Percentiles rank a stretch among this genome's conserved stretches.
phyloP scores from a whole-genome alignment of 2,329 filamentous ascomycete genomes.

The Talaromyces atroroseus region DNA sequence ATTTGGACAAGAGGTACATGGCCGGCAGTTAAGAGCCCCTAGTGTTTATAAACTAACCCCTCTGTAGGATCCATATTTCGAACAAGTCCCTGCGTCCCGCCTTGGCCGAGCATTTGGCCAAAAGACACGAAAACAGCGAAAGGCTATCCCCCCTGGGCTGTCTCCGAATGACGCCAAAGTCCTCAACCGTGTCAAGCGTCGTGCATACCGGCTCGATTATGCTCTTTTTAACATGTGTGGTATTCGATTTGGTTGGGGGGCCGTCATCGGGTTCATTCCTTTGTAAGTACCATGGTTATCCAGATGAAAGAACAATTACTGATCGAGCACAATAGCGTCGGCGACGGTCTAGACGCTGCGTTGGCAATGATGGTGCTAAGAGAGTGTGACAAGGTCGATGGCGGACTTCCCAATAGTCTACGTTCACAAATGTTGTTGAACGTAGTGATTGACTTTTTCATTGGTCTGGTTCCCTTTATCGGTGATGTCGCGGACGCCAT shows the following conservation, averaged over 20 bases:
- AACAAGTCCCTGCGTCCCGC: slow-evolving; percentile 69
- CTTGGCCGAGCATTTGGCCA: slow-evolving; percentile 59
- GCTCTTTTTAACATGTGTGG: slow-evolving; percentile 75
- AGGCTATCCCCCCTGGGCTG: slow-evolving; percentile 75
- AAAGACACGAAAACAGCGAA: slow-evolving; percentile 78
- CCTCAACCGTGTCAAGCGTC: slow-evolving; percentile 77
- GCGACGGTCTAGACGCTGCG: slow-evolving; percentile 67
- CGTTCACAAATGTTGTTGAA: slow-evolving; percentile 73
- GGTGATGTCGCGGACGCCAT: slow-evolving; percentile 45
- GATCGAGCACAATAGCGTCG: slow-evolving; percentile 48
- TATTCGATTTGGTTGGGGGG: slow-evolving; percentile 82
- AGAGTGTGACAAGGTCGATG: slow-evolving; percentile 68
- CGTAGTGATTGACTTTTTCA: slow-evolving; percentile 50
- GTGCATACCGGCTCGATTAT: slow-evolving; percentile 82
- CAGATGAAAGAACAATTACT: not conserved
- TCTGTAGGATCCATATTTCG: slow-evolving; percentile 80
- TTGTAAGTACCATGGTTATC: slow-evolving; percentile 51
- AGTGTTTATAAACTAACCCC: not conserved
- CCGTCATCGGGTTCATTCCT: slow-evolving; percentile 77
- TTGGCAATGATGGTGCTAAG: slow-evolving; percentile 71
- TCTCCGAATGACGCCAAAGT: slow-evolving; percentile 75
- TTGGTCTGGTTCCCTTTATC: slow-evolving; percentile 49
- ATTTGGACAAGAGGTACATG: slow-evolving; percentile 37
- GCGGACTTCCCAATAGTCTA: slow-evolving; percentile 58
- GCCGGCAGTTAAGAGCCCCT: not conserved